phyloP scores from a whole-genome alignment of 2,329 filamentous ascomycete genomes.

The Sporothrix curviconia region DNA sequence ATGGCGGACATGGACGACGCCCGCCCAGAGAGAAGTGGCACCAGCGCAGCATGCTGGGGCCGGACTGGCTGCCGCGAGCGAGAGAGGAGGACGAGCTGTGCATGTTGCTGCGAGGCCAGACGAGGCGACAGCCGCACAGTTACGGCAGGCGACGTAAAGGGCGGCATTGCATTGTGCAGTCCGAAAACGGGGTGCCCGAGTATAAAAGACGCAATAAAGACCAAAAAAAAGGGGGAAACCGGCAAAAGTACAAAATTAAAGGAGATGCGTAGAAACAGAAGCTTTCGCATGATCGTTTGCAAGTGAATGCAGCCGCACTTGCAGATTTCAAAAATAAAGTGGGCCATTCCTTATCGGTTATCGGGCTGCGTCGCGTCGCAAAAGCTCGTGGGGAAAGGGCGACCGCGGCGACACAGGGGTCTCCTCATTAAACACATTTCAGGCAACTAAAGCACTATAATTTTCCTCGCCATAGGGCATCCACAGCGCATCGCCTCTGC shows the following conservation, averaged over 20 bases:
- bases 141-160: conserved; percentile 8
- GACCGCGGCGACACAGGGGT: neutral
- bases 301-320: neutral
- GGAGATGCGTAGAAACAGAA: neutral
- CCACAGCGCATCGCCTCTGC: conserved; percentile 2
- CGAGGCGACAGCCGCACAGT: conserved; percentile 2
- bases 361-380: conserved; percentile 2
- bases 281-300: too few species aligned
- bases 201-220: too few species aligned
- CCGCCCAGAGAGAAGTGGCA: neutral
- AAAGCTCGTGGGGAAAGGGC: conserved; percentile 1
- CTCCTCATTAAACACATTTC: neutral
- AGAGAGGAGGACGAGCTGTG: neutral
- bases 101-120: neutral
- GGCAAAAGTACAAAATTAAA: neutral
- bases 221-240: neutral
- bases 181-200: too few species aligned
- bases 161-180: conserved; percentile 10
- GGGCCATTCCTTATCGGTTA: conserved; percentile 12
- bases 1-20: conserved; percentile 22
- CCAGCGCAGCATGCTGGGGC: neutral
- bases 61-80: neutral
- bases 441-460: neutral
- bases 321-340: conserved; percentile 8
- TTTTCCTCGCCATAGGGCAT: neutral